Base-by-base conservation (phyloP, 148 eudicot species). In the Camellia sinensis region DNA sequence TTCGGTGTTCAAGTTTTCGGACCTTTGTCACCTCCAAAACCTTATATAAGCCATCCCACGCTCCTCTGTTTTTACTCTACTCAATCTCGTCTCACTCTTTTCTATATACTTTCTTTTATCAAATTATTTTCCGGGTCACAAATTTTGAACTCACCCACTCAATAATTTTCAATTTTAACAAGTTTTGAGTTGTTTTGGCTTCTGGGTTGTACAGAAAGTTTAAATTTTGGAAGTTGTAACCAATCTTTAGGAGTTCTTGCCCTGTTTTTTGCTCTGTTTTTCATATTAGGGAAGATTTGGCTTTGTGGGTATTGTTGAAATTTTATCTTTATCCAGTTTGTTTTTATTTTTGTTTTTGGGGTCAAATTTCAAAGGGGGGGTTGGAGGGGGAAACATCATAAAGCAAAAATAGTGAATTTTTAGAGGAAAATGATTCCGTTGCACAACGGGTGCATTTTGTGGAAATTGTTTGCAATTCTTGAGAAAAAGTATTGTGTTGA, bases 401-500 rank as follows among this genome's bases (percentile, higher is more conserved):
- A 71, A 43, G 79, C 71, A 63, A 50, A 83, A 69, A 46, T 53
- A 73, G 70, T 86, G 66, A 45, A 45, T 87, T 46, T 82, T 82
- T 29, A 29, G 29, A 64, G 82, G 81, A 91, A 87, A 72, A 90
- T 93, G 93, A 54, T 89, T 79, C 80, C 80, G 89, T 82, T 86
- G 79, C 75, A 79, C 85, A 86, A 86, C 52, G 86, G 89, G 81
- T 87, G 87, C 83, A 92, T 87, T 14, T 50, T 87, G 4, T 87
- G 93, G 89, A 89, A 87, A 77, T 85, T 86, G 17, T 80, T 82
- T 80, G 83, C 87, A 43, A 74, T 82, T 84, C 87, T 86, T 88
- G 92, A 93, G 79, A 85, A 86, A 46, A 90, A 90, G 67, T 89
- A 85, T 57, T 88, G 87, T 82, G 88, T 93, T 80, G 89, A 79